phyloP scores from a whole-genome alignment of 169 alveolate species.

The Besnoitia besnoiti region DNA sequence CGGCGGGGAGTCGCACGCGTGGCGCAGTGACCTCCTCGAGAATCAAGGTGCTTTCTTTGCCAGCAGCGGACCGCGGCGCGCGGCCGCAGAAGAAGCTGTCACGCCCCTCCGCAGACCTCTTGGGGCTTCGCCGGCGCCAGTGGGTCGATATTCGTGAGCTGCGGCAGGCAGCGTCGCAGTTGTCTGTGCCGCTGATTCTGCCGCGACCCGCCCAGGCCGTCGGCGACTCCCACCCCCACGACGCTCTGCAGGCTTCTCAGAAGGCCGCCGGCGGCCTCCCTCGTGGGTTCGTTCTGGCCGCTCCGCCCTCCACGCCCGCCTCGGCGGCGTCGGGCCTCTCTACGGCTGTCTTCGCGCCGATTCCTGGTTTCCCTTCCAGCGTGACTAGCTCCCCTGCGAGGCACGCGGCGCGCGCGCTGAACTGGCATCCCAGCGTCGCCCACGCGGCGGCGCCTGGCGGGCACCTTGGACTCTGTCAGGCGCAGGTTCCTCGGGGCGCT shows the following conservation, averaged over 20 bases:
- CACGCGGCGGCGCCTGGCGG: no score
- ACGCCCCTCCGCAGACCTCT: background rate
- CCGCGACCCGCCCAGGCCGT: background rate
- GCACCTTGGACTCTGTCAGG: background rate
- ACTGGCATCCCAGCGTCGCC: no score
- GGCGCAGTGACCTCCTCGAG: background rate
- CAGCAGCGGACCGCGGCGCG: background rate
- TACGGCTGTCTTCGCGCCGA: no score
- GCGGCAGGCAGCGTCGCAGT: background rate
- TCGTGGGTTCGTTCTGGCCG: no score
- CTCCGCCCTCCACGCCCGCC: background rate
- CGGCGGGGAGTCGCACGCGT: background rate
- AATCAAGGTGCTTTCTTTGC: background rate
- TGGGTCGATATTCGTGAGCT: slow-evolving; percentile 17
- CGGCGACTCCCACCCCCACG: no score
- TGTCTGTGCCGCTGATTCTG: background rate
- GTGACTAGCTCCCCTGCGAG: no score
- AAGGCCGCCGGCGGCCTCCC: no score
- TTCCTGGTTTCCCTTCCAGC: no score
- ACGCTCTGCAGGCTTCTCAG: no score
- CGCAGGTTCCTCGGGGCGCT: background rate
- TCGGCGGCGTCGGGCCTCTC: no score
- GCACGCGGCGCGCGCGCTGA: no score
- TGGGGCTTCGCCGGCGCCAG: background rate
- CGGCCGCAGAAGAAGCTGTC: background rate